A percentile compares a stretch with the other conserved stretches of the same genome.
These are phyloP conservation scores for Nicotiana benthamiana DNA, from an alignment of 257 asterid species.

Conservation along the genomic window DNA sequence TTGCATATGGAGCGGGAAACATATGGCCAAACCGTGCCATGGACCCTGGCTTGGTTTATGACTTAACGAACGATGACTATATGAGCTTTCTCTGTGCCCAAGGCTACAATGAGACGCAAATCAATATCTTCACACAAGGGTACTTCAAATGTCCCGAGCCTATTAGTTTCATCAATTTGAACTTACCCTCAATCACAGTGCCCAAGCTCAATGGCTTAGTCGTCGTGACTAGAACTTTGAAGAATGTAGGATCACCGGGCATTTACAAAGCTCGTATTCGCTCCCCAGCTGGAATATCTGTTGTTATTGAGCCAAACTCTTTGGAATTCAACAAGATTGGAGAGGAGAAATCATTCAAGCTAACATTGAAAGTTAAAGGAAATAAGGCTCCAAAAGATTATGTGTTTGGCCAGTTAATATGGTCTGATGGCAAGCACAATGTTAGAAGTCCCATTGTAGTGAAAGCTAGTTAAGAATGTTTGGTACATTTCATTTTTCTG, in stretches of 20 bases:
- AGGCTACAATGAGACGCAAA: slow-evolving; percentile 39
- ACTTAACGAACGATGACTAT: slow-evolving; percentile 41
- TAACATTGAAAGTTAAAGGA: slow-evolving; percentile 31
- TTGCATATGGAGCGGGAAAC: slow-evolving; percentile 85
- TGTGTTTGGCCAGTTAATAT: slow-evolving; percentile 66
- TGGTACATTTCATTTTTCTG: background rate
- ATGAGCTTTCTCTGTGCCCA: slow-evolving; percentile 56
- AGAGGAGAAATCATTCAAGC: slow-evolving; percentile 47
- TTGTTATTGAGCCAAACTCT: slow-evolving; percentile 31
- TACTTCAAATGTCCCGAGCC: slow-evolving; percentile 33
- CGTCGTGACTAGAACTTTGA: slow-evolving; percentile 54
- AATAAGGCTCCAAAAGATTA: slow-evolving; percentile 28
- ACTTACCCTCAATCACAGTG: slow-evolving; percentile 85
- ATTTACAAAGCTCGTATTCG: slow-evolving; percentile 51
- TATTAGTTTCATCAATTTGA: slow-evolving; percentile 42
- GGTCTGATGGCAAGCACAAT: slow-evolving; percentile 80
- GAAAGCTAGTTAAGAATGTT: slow-evolving; percentile 13
- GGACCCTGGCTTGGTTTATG: slow-evolving; percentile 93
- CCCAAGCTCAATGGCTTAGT: slow-evolving; percentile 43
- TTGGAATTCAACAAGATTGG: slow-evolving; percentile 38
- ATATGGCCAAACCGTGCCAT: slow-evolving; percentile 77
- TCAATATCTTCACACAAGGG: slow-evolving; percentile 26
- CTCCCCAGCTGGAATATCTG: slow-evolving; percentile 46
- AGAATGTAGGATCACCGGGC: slow-evolving; percentile 69
- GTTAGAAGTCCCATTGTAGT: slow-evolving; percentile 87